Base-by-base conservation (phyloP, 1,284 basidiomycete genomes). In the Albatrellus sp. region DNA sequence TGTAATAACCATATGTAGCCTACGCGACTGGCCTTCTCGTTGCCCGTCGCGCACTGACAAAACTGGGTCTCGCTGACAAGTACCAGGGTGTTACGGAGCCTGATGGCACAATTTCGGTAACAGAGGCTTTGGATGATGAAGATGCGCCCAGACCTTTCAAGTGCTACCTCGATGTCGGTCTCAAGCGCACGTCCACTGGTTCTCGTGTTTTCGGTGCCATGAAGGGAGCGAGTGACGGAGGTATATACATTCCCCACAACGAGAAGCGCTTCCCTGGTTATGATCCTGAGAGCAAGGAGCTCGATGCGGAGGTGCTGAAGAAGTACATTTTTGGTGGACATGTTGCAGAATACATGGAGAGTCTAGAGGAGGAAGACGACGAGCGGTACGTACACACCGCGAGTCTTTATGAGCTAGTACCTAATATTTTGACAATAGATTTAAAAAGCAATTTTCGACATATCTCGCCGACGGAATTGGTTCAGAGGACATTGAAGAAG, bases 281-380 rank as follows among this genome's bases (percentile, higher is more conserved):
- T 72, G 96, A 99, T 69, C 71, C 86, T 50, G 96, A 99, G 68
- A 62, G 70, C 65, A 99, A 99, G 77, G 72, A 86, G 66, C 77
- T 99, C 53, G 93, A 99, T 57, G 82, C 88, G 45, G 96, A 98
- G 65, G 80, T 87, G 40, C 73, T 98, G 57, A 91, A 94, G 66
- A 93, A 92, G 70, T 99, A 99, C 75, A 98, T 99, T 66, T 91
- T 79, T 60, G 94, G 92, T 65, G 93, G 93, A 46, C 93, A 99
- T 66, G 84, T 99, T 50, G 90, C 96, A 50, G 96, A 98, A 69
- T 99, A 98, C 77, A 98, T 98, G 96, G 91, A 98, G 72, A 87
- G 82, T 43, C 74, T 98, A 49, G 96, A 99, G 72, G 96, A 99
- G 77, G 96, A 99, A 72, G 96, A 99, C 64, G 96, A 98, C 61